Conservation (phyloP, 2,329 filamentous ascomycete genomes). For the Cytospora schulzeri region DNA sequence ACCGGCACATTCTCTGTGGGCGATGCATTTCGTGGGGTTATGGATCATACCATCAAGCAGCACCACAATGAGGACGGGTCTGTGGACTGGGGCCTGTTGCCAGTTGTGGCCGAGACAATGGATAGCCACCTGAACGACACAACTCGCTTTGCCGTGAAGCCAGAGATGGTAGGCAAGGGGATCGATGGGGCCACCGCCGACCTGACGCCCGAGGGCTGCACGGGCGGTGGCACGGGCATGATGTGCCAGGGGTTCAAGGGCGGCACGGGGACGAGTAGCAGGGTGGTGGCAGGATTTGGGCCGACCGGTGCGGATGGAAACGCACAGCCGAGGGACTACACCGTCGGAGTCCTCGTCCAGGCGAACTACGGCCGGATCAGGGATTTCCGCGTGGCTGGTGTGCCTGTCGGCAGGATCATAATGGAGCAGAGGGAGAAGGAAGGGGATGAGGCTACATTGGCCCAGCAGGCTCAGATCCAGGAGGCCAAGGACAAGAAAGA, state of each 20-base stretch:
- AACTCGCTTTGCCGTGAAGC: conserved; percentile 54
- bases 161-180: conserved; percentile 55
- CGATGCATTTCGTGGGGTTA: conserved; percentile 59
- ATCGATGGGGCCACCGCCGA: conserved; percentile 54
- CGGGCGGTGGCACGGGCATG: conserved; percentile 70
- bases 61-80: conserved; percentile 45
- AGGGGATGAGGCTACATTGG: conserved; percentile 29
- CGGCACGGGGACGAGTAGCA: conserved; percentile 64
- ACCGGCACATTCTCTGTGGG: conserved; percentile 62
- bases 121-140: conserved; percentile 64
- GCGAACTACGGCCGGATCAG: conserved; percentile 64
- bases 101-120: conserved; percentile 64
- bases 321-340: conserved; percentile 46
- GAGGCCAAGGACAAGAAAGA: conserved; percentile 55
- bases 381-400: conserved; percentile 60
- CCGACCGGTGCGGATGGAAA: conserved; percentile 35
- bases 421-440: conserved; percentile 43
- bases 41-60: conserved; percentile 55
- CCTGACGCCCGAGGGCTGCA: conserved; percentile 61
- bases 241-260: conserved; percentile 68
- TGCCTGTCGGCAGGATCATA: conserved; percentile 63
- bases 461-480: conserved; percentile 34
- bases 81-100: conserved; percentile 56
- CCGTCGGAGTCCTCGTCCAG: conserved; percentile 64
- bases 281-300: conserved; percentile 53